Evolutionary conservation across 129 eudicot genomes (phyloP).

Genomic region (Helianthus annuus): HanXRQr2.0-SUNRISE NC_035449.2:191970513-191971012

Average conservation of each 20-base stretch:
- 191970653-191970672: neutral
- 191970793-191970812: neutral
- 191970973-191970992: slow-evolving; percentile 1
- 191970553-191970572: slow-evolving; percentile 8
- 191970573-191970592: slow-evolving; percentile 31
- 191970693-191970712: neutral
- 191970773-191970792: neutral
- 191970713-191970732: neutral
- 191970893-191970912: too few species aligned
- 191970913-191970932: too few species aligned
- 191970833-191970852: neutral
- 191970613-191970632: neutral
- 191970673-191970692: slow-evolving; percentile 7
- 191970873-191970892: too few species aligned
- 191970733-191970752: neutral
- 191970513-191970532: slow-evolving; percentile 23
- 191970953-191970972: neutral
- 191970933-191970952: too few species aligned
- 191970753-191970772: slow-evolving; percentile 8
- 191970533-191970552: slow-evolving; percentile 5
- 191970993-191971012: neutral
- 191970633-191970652: neutral
- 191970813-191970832: slow-evolving; percentile 2
- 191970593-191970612: slow-evolving; percentile 11
- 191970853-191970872: neutral